Percentiles rank a stretch among this genome's conserved stretches.
Evolutionary conservation across 2,329 filamentous ascomycete species (phyloP).

Genomic region (Biscogniauxia sp.): DNA sequence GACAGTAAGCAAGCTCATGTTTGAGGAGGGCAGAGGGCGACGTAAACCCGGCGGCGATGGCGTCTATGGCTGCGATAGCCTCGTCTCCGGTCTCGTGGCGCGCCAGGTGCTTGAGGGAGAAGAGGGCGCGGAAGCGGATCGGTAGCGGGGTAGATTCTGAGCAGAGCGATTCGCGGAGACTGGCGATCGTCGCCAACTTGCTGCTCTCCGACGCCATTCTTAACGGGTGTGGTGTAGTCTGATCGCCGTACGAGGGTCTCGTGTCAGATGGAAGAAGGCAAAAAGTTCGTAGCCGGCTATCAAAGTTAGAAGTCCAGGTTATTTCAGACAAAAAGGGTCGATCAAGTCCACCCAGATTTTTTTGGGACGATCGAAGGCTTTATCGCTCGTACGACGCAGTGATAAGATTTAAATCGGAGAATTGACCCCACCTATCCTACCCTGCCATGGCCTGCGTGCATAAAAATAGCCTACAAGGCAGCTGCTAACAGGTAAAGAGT

Average conservation of each 20-base stretch:
- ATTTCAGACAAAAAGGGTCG: not conserved
- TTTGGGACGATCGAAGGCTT: not conserved
- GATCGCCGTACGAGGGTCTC: not conserved
- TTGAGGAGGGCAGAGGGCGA: constrained; percentile 89
- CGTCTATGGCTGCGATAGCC: constrained; percentile 59
- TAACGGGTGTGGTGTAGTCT: not conserved
- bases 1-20: constrained; percentile 95
- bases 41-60: constrained; percentile 82
- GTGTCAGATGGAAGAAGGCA: not conserved
- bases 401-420: not conserved
- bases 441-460: not conserved
- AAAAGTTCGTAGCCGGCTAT: not conserved
- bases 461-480: not conserved
- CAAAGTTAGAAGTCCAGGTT: not conserved
- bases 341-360: not conserved
- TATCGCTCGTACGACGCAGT: not conserved
- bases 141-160: constrained; percentile 81
- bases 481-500: not conserved
- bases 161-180: constrained; percentile 72
- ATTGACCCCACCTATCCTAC: not conserved
- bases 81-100: constrained; percentile 64
- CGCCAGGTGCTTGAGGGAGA: constrained; percentile 94
- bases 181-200: constrained; percentile 47
- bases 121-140: constrained; percentile 90
- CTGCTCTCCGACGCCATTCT: constrained; percentile 26